Percentiles rank a stretch among this genome's conserved stretches.
These are phyloP conservation scores for Clitoria ternatea DNA, from an alignment of 306 rosid species.

Conservation along the genomic window DNA sequence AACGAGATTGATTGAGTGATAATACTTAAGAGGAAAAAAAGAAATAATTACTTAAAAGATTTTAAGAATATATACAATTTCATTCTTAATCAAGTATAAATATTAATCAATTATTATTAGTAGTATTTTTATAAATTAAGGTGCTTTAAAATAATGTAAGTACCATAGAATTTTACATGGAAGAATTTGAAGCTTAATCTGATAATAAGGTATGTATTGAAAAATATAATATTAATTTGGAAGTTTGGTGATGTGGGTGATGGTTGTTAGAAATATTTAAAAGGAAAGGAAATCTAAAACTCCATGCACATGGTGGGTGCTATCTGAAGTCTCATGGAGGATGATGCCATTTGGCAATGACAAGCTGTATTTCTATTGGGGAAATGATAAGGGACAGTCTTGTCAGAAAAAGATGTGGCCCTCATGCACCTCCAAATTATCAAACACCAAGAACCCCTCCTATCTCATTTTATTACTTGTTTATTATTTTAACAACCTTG, in stretches of 20 bases:
- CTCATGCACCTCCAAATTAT: conserved; percentile 15
- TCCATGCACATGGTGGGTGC: conserved; percentile 26
- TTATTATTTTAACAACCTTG: neutral
- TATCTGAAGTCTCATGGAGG: conserved; percentile 15
- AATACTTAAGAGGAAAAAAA: too few relatives aligned
- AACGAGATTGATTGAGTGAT: too few relatives aligned
- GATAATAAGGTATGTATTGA: too few relatives aligned
- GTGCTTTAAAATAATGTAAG: neutral
- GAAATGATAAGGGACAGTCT: conserved; percentile 29
- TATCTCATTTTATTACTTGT: neutral
- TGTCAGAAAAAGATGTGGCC: conserved; percentile 29
- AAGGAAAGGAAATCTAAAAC: conserved; percentile 32
- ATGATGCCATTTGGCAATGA: conserved; percentile 32
- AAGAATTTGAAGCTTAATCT: neutral
- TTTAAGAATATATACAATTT: too few relatives aligned
- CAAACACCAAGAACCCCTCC: neutral
- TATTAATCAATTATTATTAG: neutral
- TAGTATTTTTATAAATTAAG: neutral
- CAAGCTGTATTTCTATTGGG: conserved; percentile 22
- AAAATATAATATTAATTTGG: too few relatives aligned
- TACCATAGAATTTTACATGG: neutral
- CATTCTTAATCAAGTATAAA: neutral
- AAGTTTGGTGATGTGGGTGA: conserved; percentile 2
- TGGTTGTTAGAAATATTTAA: conserved; percentile 19
- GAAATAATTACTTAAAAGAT: too few relatives aligned